Evolutionary conservation across 2,329 filamentous ascomycete genomes (phyloP), one percentile per base, ranked within the genome.

Genomic region (Thielaviopsis punctulata): DNA sequence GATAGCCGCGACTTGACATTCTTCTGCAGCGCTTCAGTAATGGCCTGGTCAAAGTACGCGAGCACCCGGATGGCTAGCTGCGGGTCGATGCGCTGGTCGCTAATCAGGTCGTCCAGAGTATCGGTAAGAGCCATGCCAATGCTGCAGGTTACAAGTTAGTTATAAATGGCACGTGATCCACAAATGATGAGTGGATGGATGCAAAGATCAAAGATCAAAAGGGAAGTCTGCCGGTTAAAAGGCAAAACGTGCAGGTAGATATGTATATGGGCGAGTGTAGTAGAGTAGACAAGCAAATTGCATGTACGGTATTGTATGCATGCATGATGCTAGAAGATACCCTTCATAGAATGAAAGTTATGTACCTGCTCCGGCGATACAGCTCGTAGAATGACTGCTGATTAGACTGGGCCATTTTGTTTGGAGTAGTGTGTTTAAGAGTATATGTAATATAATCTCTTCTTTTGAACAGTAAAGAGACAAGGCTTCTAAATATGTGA

Each of bases 1-100:
- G 82, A 86, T 65, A 96, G 69, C 48, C 90, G 80, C 22, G 86
- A 80, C 69, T 93, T 94, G 60, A 98, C 92, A 64, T 86, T 92
- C 52, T 95, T 89, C 56, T 87, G 84, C 36, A 98, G 73, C 19
- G 90, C 85, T 62, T 95, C 88, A 15, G 92, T 86, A 52, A 98
- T 88, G 45, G 86, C 83, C 61, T 88, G 84, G 68, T 98, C 92
- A 66, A 96, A 98, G 69, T 94, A 93, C 60, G 82, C 80, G 56
- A 98, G 78, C 58, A 98, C 93, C 76, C 94, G 95, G 87, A 98
- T 96, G 49, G 92, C 92, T 45, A 98, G 79, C 71, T 98, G 92
- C 24, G 92, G 92, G 69, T 96, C 90, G 69, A 98, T 96, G 59
- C 86, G 86, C 62, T 88, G 83, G 60, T 90, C 84, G 64, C 86